Conservation (phyloP, 140 eudicot genomes). For the Ambrosia hybrid region DNA sequence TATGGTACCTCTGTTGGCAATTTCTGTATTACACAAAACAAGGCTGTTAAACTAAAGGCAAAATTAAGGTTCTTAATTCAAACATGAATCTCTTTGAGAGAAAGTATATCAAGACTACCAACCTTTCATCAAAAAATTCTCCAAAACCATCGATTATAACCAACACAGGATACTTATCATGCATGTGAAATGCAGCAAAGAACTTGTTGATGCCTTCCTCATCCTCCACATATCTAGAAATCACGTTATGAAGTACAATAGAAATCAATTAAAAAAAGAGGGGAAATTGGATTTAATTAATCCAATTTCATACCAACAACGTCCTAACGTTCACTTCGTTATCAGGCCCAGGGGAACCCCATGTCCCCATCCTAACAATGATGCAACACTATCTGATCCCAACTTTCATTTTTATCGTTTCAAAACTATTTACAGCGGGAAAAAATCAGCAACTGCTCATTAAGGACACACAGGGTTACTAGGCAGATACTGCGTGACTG, state of each 20-base stretch:
- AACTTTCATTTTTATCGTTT: no score
- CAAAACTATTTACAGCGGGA: no score
- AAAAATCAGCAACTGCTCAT: no score
- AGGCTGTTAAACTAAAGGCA: not conserved
- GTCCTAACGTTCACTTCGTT: no score
- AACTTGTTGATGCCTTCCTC: constrained; percentile 72
- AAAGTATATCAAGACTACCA: not conserved
- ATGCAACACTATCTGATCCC: no score
- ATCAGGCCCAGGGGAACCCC: no score
- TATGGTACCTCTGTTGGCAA: constrained; percentile 64
- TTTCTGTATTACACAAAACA: constrained; percentile 36
- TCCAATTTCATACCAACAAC: no score
- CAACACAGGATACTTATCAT: constrained; percentile 45
- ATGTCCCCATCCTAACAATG: no score
- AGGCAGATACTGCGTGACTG: no score
- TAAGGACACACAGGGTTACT: no score
- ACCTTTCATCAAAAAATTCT: constrained; percentile 70
- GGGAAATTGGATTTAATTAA: no score
- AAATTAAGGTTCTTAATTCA: not conserved
- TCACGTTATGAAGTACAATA: not conserved
- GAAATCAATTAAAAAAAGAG: not conserved
- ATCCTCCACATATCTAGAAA: constrained; percentile 73
- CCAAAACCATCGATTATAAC: constrained; percentile 82
- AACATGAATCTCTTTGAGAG: not conserved
- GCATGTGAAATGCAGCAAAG: constrained; percentile 92